These are phyloP conservation scores for Starmerella apicola DNA, from an alignment of 805 yeast genomes.

Conservation along the genomic window DNA sequence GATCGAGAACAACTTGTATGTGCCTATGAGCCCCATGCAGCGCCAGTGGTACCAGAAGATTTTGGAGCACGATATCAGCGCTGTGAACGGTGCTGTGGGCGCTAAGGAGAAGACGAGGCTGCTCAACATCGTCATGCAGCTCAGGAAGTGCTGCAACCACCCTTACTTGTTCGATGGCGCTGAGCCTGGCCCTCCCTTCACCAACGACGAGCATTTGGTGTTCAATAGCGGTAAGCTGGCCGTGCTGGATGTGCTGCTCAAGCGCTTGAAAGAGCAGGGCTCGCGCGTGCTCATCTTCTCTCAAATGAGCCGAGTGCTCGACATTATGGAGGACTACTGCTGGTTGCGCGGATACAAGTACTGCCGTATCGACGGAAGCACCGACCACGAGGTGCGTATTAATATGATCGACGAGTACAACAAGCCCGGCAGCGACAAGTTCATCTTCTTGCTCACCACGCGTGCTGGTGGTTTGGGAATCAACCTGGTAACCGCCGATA, in stretches of 20 bases:
- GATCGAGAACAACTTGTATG: conserved; percentile 76
- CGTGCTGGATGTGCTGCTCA: conserved; percentile 69
- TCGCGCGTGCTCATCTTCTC: conserved; percentile 85
- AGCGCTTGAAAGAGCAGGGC: conserved; percentile 59
- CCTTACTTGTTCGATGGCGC: conserved; percentile 98
- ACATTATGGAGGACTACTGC: conserved; percentile 87
- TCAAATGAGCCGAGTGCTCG: conserved; percentile 84
- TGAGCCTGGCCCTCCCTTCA: conserved; percentile 95
- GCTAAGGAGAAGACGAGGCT: conserved; percentile 85
- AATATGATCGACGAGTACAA: conserved; percentile 88
- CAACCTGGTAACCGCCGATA: conserved; percentile 82
- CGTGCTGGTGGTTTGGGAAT: conserved; percentile 97
- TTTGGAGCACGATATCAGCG: conserved; percentile 86
- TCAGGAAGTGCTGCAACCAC: conserved; percentile 92
- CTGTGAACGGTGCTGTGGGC: conserved; percentile 92
- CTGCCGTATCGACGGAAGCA: conserved; percentile 87
- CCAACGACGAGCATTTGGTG: conserved; percentile 91
- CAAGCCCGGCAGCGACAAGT: conserved; percentile 66
- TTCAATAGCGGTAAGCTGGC: conserved; percentile 83
- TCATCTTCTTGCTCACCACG: conserved; percentile 75
- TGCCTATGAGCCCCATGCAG: conserved; percentile 95
- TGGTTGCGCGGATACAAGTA: conserved; percentile 70
- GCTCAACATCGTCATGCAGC: conserved; percentile 89
- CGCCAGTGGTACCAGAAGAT: conserved; percentile 78
- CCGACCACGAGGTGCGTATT: conserved; percentile 85